phyloP scores from a whole-genome alignment of 2,329 filamentous ascomycete genomes.

The Remersonia thermophila region DNA sequence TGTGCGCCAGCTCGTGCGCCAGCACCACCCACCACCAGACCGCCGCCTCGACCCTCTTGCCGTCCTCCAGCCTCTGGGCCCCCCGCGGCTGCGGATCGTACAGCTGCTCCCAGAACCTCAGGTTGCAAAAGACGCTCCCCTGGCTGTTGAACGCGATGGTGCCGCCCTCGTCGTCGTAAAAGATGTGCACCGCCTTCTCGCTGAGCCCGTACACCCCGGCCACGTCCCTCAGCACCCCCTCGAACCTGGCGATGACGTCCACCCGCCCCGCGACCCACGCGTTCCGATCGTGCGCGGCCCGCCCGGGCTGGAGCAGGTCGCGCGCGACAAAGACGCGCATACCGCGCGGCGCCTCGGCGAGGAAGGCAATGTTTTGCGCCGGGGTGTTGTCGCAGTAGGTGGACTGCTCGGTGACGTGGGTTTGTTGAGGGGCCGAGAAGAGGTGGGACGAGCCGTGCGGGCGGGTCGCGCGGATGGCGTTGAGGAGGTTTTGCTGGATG shows the following conservation, averaged over 20 bases:
- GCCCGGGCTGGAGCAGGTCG: conserved; percentile 23
- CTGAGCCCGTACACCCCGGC: conserved; percentile 61
- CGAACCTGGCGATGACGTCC: conserved; percentile 56
- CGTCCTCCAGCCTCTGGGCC: conserved; percentile 28
- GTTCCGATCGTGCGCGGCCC: conserved; percentile 26
- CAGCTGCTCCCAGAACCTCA: conserved; percentile 72
- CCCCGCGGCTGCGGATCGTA: conserved; percentile 46
- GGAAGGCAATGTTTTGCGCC: conserved; percentile 59
- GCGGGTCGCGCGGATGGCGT: conserved; percentile 66
- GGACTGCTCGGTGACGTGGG: conserved; percentile 65
- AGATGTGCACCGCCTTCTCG: conserved; percentile 64
- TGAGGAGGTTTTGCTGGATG: conserved; percentile 59
- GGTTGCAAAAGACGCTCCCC: conserved; percentile 87
- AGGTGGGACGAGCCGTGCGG: conserved; percentile 61
- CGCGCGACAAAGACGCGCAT: conserved; percentile 63
- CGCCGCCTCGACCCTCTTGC: conserved; percentile 55
- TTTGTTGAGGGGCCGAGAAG: conserved; percentile 61
- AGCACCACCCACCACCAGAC: conserved; percentile 73
- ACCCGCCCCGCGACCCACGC: conserved; percentile 45
- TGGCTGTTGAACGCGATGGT: conserved; percentile 88
- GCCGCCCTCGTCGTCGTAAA: conserved; percentile 64
- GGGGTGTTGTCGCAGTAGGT: conserved; percentile 76
- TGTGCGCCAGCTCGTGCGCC: conserved; percentile 92
- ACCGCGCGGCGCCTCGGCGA: conserved; percentile 56
- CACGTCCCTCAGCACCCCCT: conserved; percentile 54